phyloP scores from a whole-genome alignment of 1,284 basidiomycete species.

The Cerrena zonata region DNA sequence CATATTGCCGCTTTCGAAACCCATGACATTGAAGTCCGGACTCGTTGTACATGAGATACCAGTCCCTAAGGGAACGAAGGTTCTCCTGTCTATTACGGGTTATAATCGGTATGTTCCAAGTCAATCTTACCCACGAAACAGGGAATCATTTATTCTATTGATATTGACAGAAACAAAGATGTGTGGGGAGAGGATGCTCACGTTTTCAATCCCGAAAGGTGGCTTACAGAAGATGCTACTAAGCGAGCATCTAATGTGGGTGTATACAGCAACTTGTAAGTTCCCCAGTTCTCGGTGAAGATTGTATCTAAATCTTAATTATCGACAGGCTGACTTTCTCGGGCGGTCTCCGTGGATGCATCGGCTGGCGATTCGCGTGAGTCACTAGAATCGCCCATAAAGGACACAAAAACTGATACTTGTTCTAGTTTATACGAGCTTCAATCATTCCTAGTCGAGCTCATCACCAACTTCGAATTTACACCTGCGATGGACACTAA shows the following conservation, averaged over 20 bases:
- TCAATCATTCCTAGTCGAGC: slow-evolving; percentile 43
- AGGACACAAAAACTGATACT: neutral
- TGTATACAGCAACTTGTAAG: slow-evolving; percentile 36
- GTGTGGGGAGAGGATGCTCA: slow-evolving; percentile 26
- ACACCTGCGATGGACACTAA: slow-evolving; percentile 35
- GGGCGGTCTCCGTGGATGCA: slow-evolving; percentile 26
- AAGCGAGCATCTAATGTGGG: slow-evolving; percentile 26
- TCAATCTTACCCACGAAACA: neutral
- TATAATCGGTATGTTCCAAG: slow-evolving; percentile 27
- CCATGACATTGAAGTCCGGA: slow-evolving; percentile 20
- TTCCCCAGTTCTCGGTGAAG: neutral
- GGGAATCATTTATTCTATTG: neutral
- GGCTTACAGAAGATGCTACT: slow-evolving; percentile 15
- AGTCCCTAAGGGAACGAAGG: slow-evolving; percentile 27
- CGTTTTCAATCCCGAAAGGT: slow-evolving; percentile 23
- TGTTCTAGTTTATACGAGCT: slow-evolving; percentile 32
- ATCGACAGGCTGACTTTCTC: slow-evolving; percentile 11
- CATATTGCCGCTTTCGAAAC: slow-evolving; percentile 23
- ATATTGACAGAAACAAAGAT: slow-evolving; percentile 16
- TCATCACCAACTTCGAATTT: slow-evolving; percentile 48
- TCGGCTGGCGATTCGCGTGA: slow-evolving; percentile 33
- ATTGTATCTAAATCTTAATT: neutral
- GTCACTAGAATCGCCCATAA: slow-evolving; percentile 7
- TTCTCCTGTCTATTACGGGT: slow-evolving; percentile 29
- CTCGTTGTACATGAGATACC: slow-evolving; percentile 26